Conservation (phyloP, 1,139 yeast species). For the Saccharomyces hybrid region DNA sequence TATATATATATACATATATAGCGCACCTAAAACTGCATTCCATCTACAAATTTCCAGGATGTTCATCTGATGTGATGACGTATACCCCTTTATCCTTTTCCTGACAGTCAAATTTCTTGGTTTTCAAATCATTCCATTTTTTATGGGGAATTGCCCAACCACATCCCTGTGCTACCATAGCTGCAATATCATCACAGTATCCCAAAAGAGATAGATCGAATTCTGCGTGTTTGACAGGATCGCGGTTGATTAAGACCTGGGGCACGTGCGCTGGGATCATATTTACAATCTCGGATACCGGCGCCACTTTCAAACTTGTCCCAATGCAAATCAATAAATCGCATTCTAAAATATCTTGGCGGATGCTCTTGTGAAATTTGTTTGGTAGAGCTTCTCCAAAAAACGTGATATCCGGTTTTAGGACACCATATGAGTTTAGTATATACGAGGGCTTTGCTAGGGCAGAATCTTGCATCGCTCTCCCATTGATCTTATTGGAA, state of each 20-base stretch:
- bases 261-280: constrained; percentile 65
- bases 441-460: constrained; percentile 7
- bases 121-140: constrained; percentile 29
- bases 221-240: constrained; percentile 68
- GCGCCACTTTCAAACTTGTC: constrained; percentile 90
- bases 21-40: neutral
- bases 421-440: constrained; percentile 61
- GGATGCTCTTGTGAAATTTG: constrained; percentile 56
- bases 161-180: constrained; percentile 51
- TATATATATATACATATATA: too few relatives aligned
- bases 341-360: constrained; percentile 55
- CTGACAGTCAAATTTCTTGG: constrained; percentile 18
- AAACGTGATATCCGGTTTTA: constrained; percentile 93
- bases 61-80: neutral
- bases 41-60: neutral
- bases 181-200: constrained; percentile 80
- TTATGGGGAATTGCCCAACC: constrained; percentile 66
- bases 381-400: constrained; percentile 84
- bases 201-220: constrained; percentile 81
- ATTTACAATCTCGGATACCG: constrained; percentile 90
- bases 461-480: constrained; percentile 3
- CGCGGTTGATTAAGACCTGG: constrained; percentile 74
- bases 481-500: neutral
- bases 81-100: constrained; percentile 29
- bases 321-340: constrained; percentile 85